These are phyloP conservation scores for Chaetomium strumarium DNA, from an alignment of 2,329 filamentous ascomycete species.

Conservation along the genomic window DNA sequence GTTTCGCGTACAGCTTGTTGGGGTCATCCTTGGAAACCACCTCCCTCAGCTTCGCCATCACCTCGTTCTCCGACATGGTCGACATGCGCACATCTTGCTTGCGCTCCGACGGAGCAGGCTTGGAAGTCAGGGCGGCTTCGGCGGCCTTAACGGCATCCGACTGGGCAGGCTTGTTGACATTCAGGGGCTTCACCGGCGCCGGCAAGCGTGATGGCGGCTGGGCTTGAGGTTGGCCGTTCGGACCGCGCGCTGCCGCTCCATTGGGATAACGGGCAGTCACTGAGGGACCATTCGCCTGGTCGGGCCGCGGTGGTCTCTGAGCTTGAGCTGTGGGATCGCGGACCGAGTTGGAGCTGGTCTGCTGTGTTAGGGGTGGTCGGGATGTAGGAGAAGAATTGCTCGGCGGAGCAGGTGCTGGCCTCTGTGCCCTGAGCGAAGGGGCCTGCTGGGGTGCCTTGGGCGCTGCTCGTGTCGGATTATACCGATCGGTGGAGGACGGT, in stretches of 20 bases:
- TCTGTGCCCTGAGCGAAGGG: conserved; percentile 60
- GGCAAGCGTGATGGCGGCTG: conserved; percentile 47
- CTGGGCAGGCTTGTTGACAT: conserved; percentile 61
- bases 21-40: conserved; percentile 95
- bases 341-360: conserved; percentile 45
- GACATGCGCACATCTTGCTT: conserved; percentile 97
- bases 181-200: conserved; percentile 69
- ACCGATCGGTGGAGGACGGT: conserved; percentile 53
- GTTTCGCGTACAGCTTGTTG: conserved; percentile 93
- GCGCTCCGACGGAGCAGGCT: conserved; percentile 64
- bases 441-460: conserved; percentile 55
- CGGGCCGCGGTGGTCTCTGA: conserved; percentile 42
- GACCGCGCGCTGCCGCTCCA: conserved; percentile 47
- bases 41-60: conserved; percentile 92
- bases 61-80: conserved; percentile 93
- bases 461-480: conserved; percentile 78
- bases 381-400: conserved; percentile 33
- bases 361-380: conserved; percentile 44
- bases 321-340: conserved; percentile 38
- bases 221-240: conserved; percentile 41
- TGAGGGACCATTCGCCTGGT: conserved; percentile 42
- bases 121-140: conserved; percentile 81
- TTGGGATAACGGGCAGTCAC: conserved; percentile 54
- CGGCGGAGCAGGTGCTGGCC: conserved; percentile 70
- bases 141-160: conserved; percentile 78